These are phyloP conservation scores for Candida qinlingensis DNA, from an alignment of 805 yeast species.

Conservation along the genomic window DNA sequence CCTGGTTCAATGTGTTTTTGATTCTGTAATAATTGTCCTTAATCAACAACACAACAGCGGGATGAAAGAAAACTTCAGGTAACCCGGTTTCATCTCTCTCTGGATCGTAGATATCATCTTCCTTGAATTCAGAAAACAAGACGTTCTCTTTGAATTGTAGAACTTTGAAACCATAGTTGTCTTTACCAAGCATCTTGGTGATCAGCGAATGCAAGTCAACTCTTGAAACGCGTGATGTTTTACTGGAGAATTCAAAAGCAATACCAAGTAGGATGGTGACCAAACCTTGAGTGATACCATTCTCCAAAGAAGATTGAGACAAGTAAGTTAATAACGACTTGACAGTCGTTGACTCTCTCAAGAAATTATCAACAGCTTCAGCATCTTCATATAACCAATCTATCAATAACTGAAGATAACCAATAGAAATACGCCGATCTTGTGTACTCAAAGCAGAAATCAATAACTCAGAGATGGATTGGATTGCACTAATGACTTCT, in stretches of 20 bases:
- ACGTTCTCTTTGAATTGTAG: conserved; percentile 63
- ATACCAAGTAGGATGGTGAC: conserved; percentile 67
- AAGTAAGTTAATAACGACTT: conserved; percentile 66
- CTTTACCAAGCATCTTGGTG: conserved; percentile 71
- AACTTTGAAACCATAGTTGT: conserved; percentile 68
- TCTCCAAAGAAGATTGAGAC: conserved; percentile 45
- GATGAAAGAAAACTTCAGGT: conserved; percentile 74
- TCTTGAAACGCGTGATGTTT: conserved; percentile 49
- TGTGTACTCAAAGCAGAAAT: conserved; percentile 53
- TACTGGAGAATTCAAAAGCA: conserved; percentile 75
- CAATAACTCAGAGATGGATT: conserved; percentile 71
- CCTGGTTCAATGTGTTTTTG: conserved; percentile 63
- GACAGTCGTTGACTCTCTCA: conserved; percentile 60
- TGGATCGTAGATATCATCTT: conserved; percentile 42
- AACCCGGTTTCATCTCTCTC: conserved; percentile 77
- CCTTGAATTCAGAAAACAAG: conserved; percentile 51
- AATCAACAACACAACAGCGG: conserved; percentile 56
- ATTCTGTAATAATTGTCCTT: conserved; percentile 68
- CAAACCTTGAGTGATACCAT: conserved; percentile 64
- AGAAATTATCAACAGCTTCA: conserved; percentile 68
- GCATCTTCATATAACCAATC: conserved; percentile 77
- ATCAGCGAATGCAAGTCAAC: conserved; percentile 55
- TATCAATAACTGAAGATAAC: conserved; percentile 69
- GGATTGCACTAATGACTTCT: conserved; percentile 64
- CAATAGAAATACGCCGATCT: conserved; percentile 74